Conservation (phyloP, 2,329 filamentous ascomycete species). For the Emmonsiellopsis sp. region DNA sequence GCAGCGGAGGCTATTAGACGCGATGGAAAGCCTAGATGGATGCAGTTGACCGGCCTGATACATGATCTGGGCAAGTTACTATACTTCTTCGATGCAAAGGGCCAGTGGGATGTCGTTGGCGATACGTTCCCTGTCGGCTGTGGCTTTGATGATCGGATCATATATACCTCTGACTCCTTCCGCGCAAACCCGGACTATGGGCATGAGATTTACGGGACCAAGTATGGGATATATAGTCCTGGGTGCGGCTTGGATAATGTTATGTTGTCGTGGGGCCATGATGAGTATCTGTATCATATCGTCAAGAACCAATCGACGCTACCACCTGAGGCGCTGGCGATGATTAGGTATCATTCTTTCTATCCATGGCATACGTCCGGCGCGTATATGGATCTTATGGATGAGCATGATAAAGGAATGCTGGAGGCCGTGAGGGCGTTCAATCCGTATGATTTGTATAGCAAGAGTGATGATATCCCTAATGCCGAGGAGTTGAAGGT, state of each 20-base stretch:
- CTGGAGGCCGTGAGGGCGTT: conserved; percentile 73
- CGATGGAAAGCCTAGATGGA: conserved; percentile 48
- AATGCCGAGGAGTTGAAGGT: conserved; percentile 67
- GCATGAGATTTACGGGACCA: conserved; percentile 63
- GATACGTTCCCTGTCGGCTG: conserved; percentile 39
- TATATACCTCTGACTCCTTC: conserved; percentile 69
- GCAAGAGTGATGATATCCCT: conserved; percentile 76
- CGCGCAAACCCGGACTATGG: conserved; percentile 61
- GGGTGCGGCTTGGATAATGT: conserved; percentile 77
- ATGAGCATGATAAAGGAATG: conserved; percentile 70
- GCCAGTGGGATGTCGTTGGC: conserved; percentile 89
- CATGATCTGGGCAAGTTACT: conserved; percentile 39
- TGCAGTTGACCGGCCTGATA: conserved; percentile 40
- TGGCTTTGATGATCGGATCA: conserved; percentile 56
- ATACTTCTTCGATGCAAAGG: conserved; percentile 58
- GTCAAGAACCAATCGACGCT: conserved; percentile 72
- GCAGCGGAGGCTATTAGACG: conserved; percentile 80
- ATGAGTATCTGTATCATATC: conserved; percentile 57
- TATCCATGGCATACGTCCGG: conserved; percentile 83
- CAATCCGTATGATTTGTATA: conserved; percentile 87
- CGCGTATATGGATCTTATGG: conserved; percentile 74
- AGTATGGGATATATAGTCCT: conserved; percentile 68
- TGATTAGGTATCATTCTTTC: conserved; percentile 89
- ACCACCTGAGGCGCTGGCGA: conserved; percentile 72
- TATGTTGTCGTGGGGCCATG: conserved; percentile 73